Conservation (phyloP, 768 basidiomycete species). For the Pleurotus tuber-regium region DNA sequence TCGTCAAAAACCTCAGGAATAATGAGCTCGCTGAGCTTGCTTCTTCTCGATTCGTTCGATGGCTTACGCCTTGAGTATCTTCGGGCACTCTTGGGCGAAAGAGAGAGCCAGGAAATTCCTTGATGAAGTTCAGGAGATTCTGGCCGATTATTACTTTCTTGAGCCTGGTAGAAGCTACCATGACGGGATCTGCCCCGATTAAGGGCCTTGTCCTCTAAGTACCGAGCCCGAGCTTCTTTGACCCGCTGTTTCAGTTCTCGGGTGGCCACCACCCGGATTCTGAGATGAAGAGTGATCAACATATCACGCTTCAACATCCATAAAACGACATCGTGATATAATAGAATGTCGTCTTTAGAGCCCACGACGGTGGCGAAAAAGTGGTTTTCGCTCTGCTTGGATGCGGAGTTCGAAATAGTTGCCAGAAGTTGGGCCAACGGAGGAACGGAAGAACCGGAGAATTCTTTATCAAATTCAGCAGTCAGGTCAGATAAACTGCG, state of each 20-base stretch:
- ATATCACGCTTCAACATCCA: constrained; percentile 93
- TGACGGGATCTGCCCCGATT: constrained; percentile 9
- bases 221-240: constrained; percentile 39
- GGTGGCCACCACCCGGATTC: constrained; percentile 81
- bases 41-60: constrained; percentile 44
- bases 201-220: constrained; percentile 8
- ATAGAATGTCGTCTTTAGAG: constrained; percentile 59
- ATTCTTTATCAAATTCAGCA: constrained; percentile 58
- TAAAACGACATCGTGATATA: constrained; percentile 79
- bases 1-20: constrained; percentile 23
- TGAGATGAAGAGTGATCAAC: constrained; percentile 80
- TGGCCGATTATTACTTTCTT: constrained; percentile 19
- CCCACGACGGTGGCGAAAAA: constrained; percentile 81
- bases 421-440: constrained; percentile 74
- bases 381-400: constrained; percentile 63
- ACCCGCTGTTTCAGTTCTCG: constrained; percentile 72
- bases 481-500: constrained; percentile 56
- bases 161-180: constrained; percentile 15
- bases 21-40: constrained; percentile 37
- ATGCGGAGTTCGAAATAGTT: constrained; percentile 65
- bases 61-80: constrained; percentile 41
- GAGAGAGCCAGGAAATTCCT: constrained; percentile 44
- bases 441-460: constrained; percentile 59
- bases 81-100: constrained; percentile 55
- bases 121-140: constrained; percentile 18